Evolutionary conservation across 1,284 basidiomycete species (phyloP).

Genomic region (Fomitopsis schrenkii): DNA sequence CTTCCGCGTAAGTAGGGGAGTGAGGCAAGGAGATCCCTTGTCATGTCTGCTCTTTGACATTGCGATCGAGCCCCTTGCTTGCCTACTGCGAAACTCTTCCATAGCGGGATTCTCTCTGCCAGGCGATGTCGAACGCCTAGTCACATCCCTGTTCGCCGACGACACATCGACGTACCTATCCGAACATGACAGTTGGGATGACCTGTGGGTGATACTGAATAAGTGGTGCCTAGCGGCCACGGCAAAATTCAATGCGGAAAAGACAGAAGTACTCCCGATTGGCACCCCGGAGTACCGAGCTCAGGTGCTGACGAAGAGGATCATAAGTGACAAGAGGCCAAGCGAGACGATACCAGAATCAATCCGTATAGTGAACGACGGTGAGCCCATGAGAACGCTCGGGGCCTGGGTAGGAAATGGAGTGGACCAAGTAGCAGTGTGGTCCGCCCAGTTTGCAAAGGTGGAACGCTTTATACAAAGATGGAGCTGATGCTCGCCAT

Average conservation of each 20-base stretch:
- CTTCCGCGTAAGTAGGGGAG: constrained; percentile 19
- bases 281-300: not conserved
- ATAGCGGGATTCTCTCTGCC: no score
- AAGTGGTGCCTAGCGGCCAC: no score
- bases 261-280: no score
- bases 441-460: constrained; percentile 19
- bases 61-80: no score
- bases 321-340: no score
- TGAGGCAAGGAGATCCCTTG: constrained; percentile 29
- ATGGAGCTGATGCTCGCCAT: constrained; percentile 16
- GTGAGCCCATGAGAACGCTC: constrained; percentile 19
- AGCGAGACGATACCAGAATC: not conserved
- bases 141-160: not conserved
- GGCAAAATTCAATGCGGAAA: no score
- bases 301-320: no score
- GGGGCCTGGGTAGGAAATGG: constrained; percentile 28
- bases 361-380: constrained; percentile 18
- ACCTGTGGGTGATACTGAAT: no score
- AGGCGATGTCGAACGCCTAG: no score
- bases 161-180: not conserved
- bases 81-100: no score
- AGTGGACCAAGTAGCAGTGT: constrained; percentile 10
- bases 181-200: not conserved
- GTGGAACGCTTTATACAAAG: not conserved
- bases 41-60: constrained; percentile 40